Evolutionary conservation across 2,329 filamentous ascomycete species (phyloP).

Genomic region (Clonostachys sp.): DNA sequence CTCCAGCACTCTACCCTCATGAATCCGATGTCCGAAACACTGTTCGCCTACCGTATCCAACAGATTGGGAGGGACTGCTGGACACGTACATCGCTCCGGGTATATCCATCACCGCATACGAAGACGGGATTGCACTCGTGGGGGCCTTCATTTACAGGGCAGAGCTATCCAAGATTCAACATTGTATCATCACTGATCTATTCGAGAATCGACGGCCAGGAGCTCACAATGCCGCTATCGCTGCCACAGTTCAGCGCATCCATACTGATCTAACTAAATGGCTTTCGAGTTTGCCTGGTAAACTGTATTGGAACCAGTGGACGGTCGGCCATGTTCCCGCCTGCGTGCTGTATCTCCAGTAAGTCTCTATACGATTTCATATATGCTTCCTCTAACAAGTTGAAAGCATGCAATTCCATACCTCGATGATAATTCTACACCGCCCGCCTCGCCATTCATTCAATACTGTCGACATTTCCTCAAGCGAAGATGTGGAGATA

Average conservation of each 20-base stretch:
- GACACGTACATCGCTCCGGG: constrained; percentile 41
- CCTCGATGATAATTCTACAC: constrained; percentile 46
- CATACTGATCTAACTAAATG: constrained; percentile 40
- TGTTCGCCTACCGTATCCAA: constrained; percentile 41
- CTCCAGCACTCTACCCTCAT: constrained; percentile 41
- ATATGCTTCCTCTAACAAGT: constrained; percentile 6
- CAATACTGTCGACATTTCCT: constrained; percentile 27
- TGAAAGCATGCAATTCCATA: constrained; percentile 40
- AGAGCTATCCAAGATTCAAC: constrained; percentile 42
- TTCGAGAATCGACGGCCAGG: constrained; percentile 41
- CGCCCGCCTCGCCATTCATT: constrained; percentile 39
- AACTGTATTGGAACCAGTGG: constrained; percentile 47
- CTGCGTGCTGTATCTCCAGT: constrained; percentile 41
- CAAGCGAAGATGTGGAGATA: constrained; percentile 40
- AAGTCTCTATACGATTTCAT: constrained; percentile 6
- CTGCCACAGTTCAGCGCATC: constrained; percentile 36
- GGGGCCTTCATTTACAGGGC: constrained; percentile 40
- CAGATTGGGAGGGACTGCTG: constrained; percentile 39
- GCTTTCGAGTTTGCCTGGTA: constrained; percentile 37
- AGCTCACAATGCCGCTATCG: constrained; percentile 26
- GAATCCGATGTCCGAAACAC: constrained; percentile 45
- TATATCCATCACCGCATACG: not conserved
- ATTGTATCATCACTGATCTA: constrained; percentile 43
- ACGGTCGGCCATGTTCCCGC: constrained; percentile 38
- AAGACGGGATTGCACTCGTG: constrained; percentile 20